Evolutionary conservation across 805 yeast genomes (phyloP).

Genomic region (Pichia scutulata): DNA sequence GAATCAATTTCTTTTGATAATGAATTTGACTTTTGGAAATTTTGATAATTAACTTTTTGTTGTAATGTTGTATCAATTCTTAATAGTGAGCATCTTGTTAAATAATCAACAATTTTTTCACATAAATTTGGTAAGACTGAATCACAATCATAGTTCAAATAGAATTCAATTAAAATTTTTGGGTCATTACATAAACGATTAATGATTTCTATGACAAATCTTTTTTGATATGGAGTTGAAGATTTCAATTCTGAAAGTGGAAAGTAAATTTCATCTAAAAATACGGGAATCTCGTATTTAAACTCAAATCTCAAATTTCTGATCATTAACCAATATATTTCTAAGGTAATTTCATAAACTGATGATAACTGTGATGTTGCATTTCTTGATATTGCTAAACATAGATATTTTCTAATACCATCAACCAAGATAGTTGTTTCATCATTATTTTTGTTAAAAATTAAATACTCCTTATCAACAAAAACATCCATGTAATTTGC

Average conservation of each 20-base stretch:
- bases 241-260: slow-evolving; percentile 90
- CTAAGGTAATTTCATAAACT: slow-evolving; percentile 84
- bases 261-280: slow-evolving; percentile 86
- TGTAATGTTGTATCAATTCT: slow-evolving; percentile 64
- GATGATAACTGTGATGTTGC: slow-evolving; percentile 90
- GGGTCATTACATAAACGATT: slow-evolving; percentile 84
- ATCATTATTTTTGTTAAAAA: slow-evolving; percentile 42
- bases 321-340: slow-evolving; percentile 86
- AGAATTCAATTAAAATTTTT: slow-evolving; percentile 82
- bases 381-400: slow-evolving; percentile 78
- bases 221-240: slow-evolving; percentile 86
- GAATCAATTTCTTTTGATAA: slow-evolving; percentile 36
- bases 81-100: slow-evolving; percentile 63
- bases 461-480: slow-evolving; percentile 46
- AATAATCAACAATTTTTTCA: slow-evolving; percentile 71
- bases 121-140: slow-evolving; percentile 71
- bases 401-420: slow-evolving; percentile 76
- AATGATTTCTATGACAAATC: slow-evolving; percentile 75
- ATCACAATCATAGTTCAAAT: slow-evolving; percentile 94
- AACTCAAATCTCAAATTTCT: slow-evolving; percentile 80
- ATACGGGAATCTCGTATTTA: slow-evolving; percentile 89
- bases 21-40: slow-evolving; percentile 38
- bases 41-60: slow-evolving; percentile 54
- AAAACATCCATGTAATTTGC: slow-evolving; percentile 82
- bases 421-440: slow-evolving; percentile 60